Base-by-base conservation (phyloP, 2,329 filamentous ascomycete species). In the Diaporthe nobilis region DNA sequence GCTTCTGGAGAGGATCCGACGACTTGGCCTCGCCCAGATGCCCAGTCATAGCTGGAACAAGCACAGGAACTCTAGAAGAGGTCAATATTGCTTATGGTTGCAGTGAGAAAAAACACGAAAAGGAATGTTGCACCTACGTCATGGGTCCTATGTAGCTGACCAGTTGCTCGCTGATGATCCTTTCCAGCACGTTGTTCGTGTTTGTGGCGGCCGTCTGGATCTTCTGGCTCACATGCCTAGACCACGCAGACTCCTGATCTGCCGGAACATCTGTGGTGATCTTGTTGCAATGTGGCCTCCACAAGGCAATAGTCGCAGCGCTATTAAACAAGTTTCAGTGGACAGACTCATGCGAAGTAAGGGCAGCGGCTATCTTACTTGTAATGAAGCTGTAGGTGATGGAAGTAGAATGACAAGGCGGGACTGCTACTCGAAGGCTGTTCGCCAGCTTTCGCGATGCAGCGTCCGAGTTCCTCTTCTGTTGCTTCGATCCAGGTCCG, bases 21-120 rank as follows among this genome's bases (percentile, higher is more conserved):
- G 51, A 53, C 25, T 53, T 53, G 25, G 51, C 51, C 51, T 53
- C 51, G 51, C 51, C 25, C 3, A 53, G 51, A 53, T 53, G 51
- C 4, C 51, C 51, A 53, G 51, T 53, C 51, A 53, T 53, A 28
- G 51, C 51, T 8, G 51, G 51, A 10, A 53, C 51, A 53, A 53
- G 51, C n/a, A 53, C 51, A 53, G 51, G 51, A 28, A 53, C 51
- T 53, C 51, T 53, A 28, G 51, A 53, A 53, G n/a, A 53, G 25
- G 51, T 53, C 51, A 53, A 28, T 44, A 44, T 44, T 44, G 42
- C 7, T 44, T 44, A 44, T 53, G 51, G 0, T 8, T 53, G 25
- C 51, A 6, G 42, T 6, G 51, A 17, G 25, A 12, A 13, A 1
- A 53, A 15, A 6, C 1, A 28, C 4, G 25, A 15, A 17, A 12